A percentile compares a stretch with the other conserved stretches of the same genome.
Evolutionary conservation across 2,329 filamentous ascomycete genomes (phyloP).

Genomic region (Clarireedia sp.): DNA sequence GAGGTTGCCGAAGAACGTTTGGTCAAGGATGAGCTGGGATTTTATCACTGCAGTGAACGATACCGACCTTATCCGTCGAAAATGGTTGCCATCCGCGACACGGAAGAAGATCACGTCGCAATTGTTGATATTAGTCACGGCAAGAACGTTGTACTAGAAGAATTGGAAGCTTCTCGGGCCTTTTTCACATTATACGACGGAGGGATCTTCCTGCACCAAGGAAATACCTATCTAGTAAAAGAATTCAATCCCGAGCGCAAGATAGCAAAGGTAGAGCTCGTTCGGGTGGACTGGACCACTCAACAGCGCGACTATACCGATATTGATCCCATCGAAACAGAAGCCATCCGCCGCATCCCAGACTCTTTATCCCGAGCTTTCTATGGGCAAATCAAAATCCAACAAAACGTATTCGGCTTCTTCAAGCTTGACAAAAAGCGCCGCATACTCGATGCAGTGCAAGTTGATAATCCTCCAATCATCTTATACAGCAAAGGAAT

Average conservation of each 20-base stretch:
- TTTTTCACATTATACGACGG: constrained; percentile 96
- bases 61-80: constrained; percentile 80
- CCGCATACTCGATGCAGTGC: constrained; percentile 81
- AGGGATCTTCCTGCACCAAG: constrained; percentile 93
- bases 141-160: constrained; percentile 79
- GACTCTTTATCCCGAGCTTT: constrained; percentile 63
- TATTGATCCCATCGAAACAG: constrained; percentile 86
- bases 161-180: constrained; percentile 91
- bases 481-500: constrained; percentile 79
- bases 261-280: constrained; percentile 79
- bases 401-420: constrained; percentile 87
- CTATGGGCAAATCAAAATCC: constrained; percentile 78
- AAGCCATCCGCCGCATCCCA: constrained; percentile 68
- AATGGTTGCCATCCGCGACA: constrained; percentile 82
- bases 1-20: constrained; percentile 69
- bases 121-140: constrained; percentile 82
- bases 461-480: constrained; percentile 89
- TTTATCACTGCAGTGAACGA: constrained; percentile 81
- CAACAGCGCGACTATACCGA: constrained; percentile 89
- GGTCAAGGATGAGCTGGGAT: constrained; percentile 65
- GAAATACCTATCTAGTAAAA: constrained; percentile 83
- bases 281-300: constrained; percentile 92
- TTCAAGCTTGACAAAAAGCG: constrained; percentile 90
- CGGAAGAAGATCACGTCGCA: constrained; percentile 85
- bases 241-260: constrained; percentile 75